These are phyloP conservation scores for Dryadomyces quercus-mongolicae DNA, from an alignment of 2,329 filamentous ascomycete genomes.

Conservation along the genomic window DNA sequence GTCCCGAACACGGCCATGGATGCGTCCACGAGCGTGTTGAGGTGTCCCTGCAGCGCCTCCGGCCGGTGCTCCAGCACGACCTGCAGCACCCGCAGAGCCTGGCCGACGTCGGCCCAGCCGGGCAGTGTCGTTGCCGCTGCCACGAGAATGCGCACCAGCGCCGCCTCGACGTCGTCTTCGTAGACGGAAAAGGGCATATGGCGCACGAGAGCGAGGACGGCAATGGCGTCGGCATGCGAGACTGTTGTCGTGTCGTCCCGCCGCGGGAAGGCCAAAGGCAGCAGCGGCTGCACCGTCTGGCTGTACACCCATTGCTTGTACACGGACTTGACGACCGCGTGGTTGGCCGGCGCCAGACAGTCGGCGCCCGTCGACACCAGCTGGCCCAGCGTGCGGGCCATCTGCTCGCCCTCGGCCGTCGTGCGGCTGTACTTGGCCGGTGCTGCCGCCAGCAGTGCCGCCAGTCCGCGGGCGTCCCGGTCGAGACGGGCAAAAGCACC, in stretches of 20 bases:
- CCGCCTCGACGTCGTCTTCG: slow-evolving; percentile 31
- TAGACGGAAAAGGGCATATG: slow-evolving; percentile 39
- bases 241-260: slow-evolving; percentile 3
- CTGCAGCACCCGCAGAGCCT: slow-evolving; percentile 35
- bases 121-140: slow-evolving; percentile 30
- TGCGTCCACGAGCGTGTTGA: slow-evolving; percentile 35
- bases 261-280: slow-evolving; percentile 27
- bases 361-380: slow-evolving; percentile 24
- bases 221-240: slow-evolving; percentile 29
- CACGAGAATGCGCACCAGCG: slow-evolving; percentile 36
- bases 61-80: slow-evolving; percentile 34
- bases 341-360: slow-evolving; percentile 26
- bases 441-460: slow-evolving; percentile 14
- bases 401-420: slow-evolving; percentile 19
- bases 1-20: slow-evolving; percentile 24
- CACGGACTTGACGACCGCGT: slow-evolving; percentile 30
- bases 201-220: slow-evolving; percentile 34
- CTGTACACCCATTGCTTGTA: slow-evolving; percentile 35
- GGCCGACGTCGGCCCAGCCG: slow-evolving; percentile 29
- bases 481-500: slow-evolving; percentile 21
- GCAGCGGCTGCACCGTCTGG: slow-evolving; percentile 31
- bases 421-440: slow-evolving; percentile 10
- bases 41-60: slow-evolving; percentile 31
- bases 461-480: slow-evolving; percentile 20
- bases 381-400: slow-evolving; percentile 29